Conservation (phyloP, 106 monocot species). For the Dendrobium huoshanense region DNA sequence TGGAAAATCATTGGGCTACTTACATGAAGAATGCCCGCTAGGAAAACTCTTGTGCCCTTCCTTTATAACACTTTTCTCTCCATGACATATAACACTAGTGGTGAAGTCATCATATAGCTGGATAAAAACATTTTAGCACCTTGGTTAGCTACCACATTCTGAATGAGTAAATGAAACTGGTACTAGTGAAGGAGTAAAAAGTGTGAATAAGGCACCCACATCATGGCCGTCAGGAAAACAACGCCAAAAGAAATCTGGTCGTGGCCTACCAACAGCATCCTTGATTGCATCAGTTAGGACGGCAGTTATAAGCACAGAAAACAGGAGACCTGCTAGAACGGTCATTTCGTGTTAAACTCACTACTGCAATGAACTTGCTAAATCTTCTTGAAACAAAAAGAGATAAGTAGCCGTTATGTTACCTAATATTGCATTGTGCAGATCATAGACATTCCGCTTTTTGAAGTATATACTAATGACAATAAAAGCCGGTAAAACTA, state of each 20-base stretch:
- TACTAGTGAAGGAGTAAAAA: neutral
- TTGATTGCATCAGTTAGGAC: slow-evolving; percentile 71
- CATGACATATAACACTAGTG: slow-evolving; percentile 32
- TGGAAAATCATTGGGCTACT: neutral
- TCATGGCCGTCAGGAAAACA: slow-evolving; percentile 64
- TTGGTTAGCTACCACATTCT: neutral
- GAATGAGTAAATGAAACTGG: neutral
- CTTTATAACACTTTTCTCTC: slow-evolving; percentile 24
- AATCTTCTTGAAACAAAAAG: neutral
- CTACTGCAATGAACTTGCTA: neutral
- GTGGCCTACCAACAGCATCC: slow-evolving; percentile 65
- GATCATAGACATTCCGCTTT: slow-evolving; percentile 61
- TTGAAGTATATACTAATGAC: slow-evolving; percentile 38
- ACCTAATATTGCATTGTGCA: slow-evolving; percentile 75
- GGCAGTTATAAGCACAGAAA: slow-evolving; percentile 56
- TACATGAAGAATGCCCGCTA: slow-evolving; percentile 48
- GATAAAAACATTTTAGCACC: neutral
- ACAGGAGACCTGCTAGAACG: slow-evolving; percentile 39
- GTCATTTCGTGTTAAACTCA: neutral
- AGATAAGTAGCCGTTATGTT: slow-evolving; percentile 1
- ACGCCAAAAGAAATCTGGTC: slow-evolving; percentile 75
- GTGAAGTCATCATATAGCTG: slow-evolving; percentile 28
- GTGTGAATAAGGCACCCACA: slow-evolving; percentile 12
- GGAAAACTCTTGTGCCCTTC: slow-evolving; percentile 57
- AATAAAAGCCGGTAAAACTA: slow-evolving; percentile 37